These are phyloP conservation scores for Emergomyces orientalis DNA, from an alignment of 2,329 filamentous ascomycete genomes.

Conservation along the genomic window DNA sequence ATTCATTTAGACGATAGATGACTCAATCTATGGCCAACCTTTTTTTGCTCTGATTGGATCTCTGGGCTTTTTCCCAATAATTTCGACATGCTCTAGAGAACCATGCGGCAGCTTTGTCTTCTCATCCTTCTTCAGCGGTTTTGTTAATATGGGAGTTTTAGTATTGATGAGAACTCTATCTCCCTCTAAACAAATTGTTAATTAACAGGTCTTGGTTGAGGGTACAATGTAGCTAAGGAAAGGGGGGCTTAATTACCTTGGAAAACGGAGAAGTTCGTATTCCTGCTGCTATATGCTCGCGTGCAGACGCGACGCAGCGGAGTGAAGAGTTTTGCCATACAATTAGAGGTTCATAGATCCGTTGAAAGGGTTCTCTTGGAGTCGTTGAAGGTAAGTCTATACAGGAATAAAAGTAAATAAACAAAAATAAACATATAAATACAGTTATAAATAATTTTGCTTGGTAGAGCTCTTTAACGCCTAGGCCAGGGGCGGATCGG, in stretches of 20 bases:
- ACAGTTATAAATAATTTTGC: neutral
- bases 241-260: conserved; percentile 22
- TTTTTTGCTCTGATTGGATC: conserved; percentile 50
- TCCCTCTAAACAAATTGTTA: conserved; percentile 28
- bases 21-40: conserved; percentile 24
- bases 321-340: conserved; percentile 13
- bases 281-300: conserved; percentile 9
- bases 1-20: neutral
- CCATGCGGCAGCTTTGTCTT: conserved; percentile 30
- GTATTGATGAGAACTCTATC: conserved; percentile 35
- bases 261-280: conserved; percentile 33
- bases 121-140: conserved; percentile 32
- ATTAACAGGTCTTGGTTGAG: neutral
- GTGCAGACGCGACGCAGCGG: conserved; percentile 10
- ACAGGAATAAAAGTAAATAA: neutral
- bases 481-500: neutral
- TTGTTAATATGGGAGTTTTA: conserved; percentile 33
- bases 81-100: conserved; percentile 40
- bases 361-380: neutral
- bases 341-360: neutral
- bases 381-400: neutral
- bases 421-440: conserved; percentile 1
- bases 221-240: neutral
- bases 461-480: too few relatives aligned
- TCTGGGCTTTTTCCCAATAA: conserved; percentile 55